Evolutionary conservation across 2,329 filamentous ascomycete genomes (phyloP).

Genomic region (Verticillium albo-atrum): DNA sequence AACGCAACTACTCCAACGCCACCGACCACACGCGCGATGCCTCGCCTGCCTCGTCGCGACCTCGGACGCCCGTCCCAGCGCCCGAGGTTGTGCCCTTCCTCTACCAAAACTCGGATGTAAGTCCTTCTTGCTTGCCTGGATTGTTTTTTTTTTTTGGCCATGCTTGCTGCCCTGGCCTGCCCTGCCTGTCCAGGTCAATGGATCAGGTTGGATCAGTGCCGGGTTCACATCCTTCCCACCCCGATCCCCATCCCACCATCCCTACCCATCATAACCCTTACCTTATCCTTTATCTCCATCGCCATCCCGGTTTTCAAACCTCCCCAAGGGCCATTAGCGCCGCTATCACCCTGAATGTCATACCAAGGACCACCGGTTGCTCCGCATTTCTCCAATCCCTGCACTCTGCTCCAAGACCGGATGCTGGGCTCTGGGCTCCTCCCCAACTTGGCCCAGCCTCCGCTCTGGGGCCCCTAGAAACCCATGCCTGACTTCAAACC

Average conservation of each 20-base stretch:
- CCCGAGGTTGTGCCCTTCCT: constrained; percentile 97
- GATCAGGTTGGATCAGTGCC: too few relatives aligned
- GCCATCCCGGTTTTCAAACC: neutral
- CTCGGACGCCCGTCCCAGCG: constrained; percentile 79
- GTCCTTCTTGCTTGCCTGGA: too few relatives aligned
- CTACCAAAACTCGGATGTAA: constrained; percentile 79
- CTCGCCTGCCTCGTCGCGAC: constrained; percentile 72
- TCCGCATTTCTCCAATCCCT: neutral
- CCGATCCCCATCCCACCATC: too few relatives aligned
- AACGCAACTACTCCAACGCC: constrained; percentile 76
- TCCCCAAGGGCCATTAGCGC: too few relatives aligned
- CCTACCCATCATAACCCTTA: neutral
- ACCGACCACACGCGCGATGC: constrained; percentile 68
- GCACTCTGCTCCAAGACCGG: neutral
- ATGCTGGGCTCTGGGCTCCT: neutral
- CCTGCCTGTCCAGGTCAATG: too few relatives aligned
- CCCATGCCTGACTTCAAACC: neutral
- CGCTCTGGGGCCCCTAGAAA: neutral
- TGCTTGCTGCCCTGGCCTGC: too few relatives aligned
- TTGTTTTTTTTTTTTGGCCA: too few relatives aligned
- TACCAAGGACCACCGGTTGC: neutral
- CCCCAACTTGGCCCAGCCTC: neutral
- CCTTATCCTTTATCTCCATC: constrained; percentile 2
- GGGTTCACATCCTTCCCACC: too few relatives aligned
- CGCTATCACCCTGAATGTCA: neutral